Percentiles rank a stretch among this genome's conserved stretches.
These are phyloP conservation scores for Entomortierella parvispora DNA, from an alignment of 192 early-diverging fungal species.

Conservation along the genomic window DNA sequence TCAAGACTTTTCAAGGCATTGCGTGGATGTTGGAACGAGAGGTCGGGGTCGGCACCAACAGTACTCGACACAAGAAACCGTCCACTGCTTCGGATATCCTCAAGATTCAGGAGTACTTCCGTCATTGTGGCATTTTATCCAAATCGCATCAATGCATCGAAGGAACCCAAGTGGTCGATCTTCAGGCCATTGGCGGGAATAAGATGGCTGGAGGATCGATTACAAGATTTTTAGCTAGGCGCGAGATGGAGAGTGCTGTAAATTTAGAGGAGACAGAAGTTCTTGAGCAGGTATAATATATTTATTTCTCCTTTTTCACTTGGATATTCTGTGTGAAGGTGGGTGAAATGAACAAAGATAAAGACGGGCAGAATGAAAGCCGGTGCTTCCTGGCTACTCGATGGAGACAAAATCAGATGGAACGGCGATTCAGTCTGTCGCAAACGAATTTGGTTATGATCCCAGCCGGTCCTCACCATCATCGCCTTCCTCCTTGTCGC, in stretches of 20 bases:
- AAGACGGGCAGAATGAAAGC: neutral
- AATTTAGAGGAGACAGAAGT: constrained; percentile 18
- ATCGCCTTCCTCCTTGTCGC: constrained; percentile 4
- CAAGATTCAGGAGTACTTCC: constrained; percentile 2
- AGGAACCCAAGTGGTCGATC: constrained; percentile 11
- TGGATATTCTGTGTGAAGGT: constrained; percentile 7
- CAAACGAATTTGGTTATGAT: constrained; percentile 6
- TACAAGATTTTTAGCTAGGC: constrained; percentile 5
- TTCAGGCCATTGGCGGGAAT: constrained; percentile 7
- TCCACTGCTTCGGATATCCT: neutral
- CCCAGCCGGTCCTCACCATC: neutral
- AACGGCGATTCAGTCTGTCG: constrained; percentile 10
- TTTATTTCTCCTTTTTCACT: neutral
- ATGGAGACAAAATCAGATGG: neutral
- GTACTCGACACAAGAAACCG: constrained; percentile 7
- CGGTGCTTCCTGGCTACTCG: neutral
- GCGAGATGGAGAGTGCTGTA: neutral
- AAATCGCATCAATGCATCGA: neutral
- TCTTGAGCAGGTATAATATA: neutral
- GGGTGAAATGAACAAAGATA: constrained; percentile 17
- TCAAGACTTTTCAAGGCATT: constrained; percentile 21
- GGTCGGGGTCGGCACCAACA: constrained; percentile 12
- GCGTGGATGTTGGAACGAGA: constrained; percentile 23
- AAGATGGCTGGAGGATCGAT: constrained; percentile 20
- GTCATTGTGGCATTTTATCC: constrained; percentile 3